Evolutionary conservation across 2,329 filamentous ascomycete species (phyloP).

Genomic region (Scytalidium sp.): DNA sequence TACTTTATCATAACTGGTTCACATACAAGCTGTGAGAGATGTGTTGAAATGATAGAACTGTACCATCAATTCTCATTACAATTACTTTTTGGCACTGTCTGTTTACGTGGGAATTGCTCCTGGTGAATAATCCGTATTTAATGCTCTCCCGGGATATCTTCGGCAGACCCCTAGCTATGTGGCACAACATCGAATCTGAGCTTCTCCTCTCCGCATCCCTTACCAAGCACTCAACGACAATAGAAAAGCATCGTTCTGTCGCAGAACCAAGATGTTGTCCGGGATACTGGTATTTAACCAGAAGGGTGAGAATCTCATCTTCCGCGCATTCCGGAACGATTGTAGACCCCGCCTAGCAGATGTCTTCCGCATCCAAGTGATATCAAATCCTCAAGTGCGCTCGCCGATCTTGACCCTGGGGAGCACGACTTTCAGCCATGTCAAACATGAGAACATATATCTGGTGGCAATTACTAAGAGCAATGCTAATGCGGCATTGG

Average conservation of each 20-base stretch:
- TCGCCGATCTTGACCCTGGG: conserved; percentile 96
- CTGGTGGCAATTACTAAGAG: conserved; percentile 96
- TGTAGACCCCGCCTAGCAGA: conserved; percentile 96
- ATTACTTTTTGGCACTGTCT: too few species aligned
- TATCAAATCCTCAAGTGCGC: conserved; percentile 95
- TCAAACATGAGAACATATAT: conserved; percentile 99
- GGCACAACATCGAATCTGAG: background rate
- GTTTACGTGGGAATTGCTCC: too few species aligned
- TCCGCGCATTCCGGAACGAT: conserved; percentile 97
- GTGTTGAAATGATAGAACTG: too few species aligned
- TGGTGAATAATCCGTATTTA: too few species aligned
- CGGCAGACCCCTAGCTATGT: background rate
- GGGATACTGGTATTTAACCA: conserved; percentile 98
- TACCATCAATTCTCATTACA: background rate
- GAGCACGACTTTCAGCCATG: conserved; percentile 98
- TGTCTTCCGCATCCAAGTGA: conserved; percentile 99
- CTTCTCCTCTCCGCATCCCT: background rate
- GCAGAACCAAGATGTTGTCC: conserved; percentile 72
- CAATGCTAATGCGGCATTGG: conserved; percentile 96
- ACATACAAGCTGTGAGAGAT: conserved; percentile 1
- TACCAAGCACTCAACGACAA: background rate
- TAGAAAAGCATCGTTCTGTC: background rate
- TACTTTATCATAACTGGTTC: background rate
- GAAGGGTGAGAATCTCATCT: conserved; percentile 99
- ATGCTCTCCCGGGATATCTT: background rate